Evolutionary conservation across 2,329 filamentous ascomycete species (phyloP), one percentile per base, ranked within the genome.

Genomic region (Ophiostoma sp.): DNA sequence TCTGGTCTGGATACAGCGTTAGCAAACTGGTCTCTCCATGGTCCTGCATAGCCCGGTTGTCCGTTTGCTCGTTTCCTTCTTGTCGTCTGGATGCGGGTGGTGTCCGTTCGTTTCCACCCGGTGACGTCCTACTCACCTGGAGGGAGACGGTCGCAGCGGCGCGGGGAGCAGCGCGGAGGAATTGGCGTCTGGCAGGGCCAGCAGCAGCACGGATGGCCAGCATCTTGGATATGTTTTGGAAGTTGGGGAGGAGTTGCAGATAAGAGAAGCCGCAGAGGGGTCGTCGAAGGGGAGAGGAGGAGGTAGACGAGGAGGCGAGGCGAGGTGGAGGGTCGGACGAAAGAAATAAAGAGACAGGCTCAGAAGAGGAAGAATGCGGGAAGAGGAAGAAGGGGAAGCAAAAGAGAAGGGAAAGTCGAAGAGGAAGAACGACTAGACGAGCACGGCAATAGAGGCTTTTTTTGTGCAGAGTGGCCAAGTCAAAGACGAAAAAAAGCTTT

Each of bases 161-260:
- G 78, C 85, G 84, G 75, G 84, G 83, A 76, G 87, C 84, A 76
- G 86, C 85, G 79, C 89, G 88, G 80, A 93, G 82, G 85, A 87
- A 91, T 83, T 96, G 91, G 81, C 85, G 82, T 80, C 91, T 87
- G 80, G 87, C 86, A 77, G 91, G 89, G 76, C 86, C 86, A 79
- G 88, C 87, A 79, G 93, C 86, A 76, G 88, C 87, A 82, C 92
- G 89, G 79, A 90, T 83, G 81, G 90, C 88, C 81, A 96, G 84
- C 93, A 97, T 97, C 77, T 78, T 90, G 72, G 71, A 73, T 63
- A 7, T 63, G 36, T 11, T 18, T 63, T 65, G 36, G 12, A 14
- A 18, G 40, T n/a, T 60, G 45, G 7, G 7, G 55, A 58, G 27
- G 41, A 40, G 64, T 47, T 41, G 6, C 14, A 41, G n/a, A 36